phyloP scores from a whole-genome alignment of 371 early-diverging fungal species.

The Conidiobolus incongruus region DNA sequence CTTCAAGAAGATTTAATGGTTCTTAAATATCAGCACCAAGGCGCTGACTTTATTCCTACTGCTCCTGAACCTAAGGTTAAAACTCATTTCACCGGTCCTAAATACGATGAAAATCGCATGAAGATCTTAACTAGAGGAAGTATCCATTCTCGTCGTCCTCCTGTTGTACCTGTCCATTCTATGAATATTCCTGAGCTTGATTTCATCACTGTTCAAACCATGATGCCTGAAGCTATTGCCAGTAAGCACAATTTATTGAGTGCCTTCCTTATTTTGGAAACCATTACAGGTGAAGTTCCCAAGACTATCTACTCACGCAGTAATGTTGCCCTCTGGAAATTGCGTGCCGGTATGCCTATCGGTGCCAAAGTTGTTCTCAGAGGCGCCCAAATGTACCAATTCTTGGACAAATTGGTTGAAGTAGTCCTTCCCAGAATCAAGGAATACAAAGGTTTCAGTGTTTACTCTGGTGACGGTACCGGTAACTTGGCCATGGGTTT shows the following conservation, averaged over 20 bases:
- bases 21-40: neutral
- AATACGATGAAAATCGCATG: neutral
- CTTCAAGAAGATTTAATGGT: constrained; percentile 1
- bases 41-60: neutral
- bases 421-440: constrained; percentile 82
- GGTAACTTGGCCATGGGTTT: constrained; percentile 73
- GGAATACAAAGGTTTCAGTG: constrained; percentile 67
- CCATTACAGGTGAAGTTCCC: constrained; percentile 65
- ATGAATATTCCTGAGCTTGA: constrained; percentile 28
- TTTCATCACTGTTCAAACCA: constrained; percentile 46
- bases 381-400: constrained; percentile 77
- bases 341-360: constrained; percentile 74
- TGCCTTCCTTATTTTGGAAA: constrained; percentile 76
- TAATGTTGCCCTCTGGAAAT: constrained; percentile 62
- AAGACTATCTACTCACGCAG: constrained; percentile 57
- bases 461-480: constrained; percentile 52
- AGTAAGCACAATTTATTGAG: constrained; percentile 75
- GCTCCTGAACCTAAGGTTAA: neutral
- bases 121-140: neutral
- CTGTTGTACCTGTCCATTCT: neutral
- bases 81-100: constrained; percentile 1
- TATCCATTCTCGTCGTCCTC: neutral
- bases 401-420: constrained; percentile 84
- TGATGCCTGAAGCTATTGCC: constrained; percentile 59
- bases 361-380: constrained; percentile 53